These are phyloP conservation scores for Exophiala oligosperma DNA, from an alignment of 2,329 filamentous ascomycete genomes.

Conservation along the genomic window DNA sequence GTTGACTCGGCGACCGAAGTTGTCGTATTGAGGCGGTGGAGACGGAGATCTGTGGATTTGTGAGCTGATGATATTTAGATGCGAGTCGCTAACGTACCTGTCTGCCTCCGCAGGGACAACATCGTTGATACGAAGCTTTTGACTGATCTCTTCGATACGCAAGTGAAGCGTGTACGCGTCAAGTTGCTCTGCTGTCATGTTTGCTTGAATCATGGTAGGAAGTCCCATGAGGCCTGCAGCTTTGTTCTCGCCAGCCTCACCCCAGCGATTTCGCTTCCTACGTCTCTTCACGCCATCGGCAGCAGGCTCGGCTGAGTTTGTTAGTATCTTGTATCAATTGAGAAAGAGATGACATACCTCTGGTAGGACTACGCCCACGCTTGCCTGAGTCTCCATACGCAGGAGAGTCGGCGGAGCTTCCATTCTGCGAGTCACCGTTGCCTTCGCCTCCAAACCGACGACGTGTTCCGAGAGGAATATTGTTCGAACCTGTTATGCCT, in stretches of 20 bases:
- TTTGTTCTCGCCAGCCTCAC: slow-evolving; percentile 96
- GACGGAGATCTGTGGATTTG: slow-evolving; percentile 74
- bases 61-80: slow-evolving; percentile 17
- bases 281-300: slow-evolving; percentile 80
- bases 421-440: slow-evolving; percentile 45
- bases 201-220: slow-evolving; percentile 91
- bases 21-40: slow-evolving; percentile 95
- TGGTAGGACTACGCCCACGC: slow-evolving; percentile 89
- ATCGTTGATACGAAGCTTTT: slow-evolving; percentile 98
- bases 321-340: slow-evolving; percentile 12
- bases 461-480: slow-evolving; percentile 86
- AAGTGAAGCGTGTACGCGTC: slow-evolving; percentile 96
- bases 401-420: slow-evolving; percentile 46
- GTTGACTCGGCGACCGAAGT: slow-evolving; percentile 98
- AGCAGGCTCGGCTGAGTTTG: slow-evolving; percentile 45
- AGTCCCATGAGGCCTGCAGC: slow-evolving; percentile 96
- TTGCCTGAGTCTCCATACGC: slow-evolving; percentile 60
- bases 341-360: slow-evolving; percentile 57
- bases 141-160: slow-evolving; percentile 97
- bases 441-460: slow-evolving; percentile 76
- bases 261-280: slow-evolving; percentile 99
- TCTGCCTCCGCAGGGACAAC: slow-evolving; percentile 96
- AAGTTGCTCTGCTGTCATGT: slow-evolving; percentile 98
- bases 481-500: slow-evolving; percentile 97
- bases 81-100: slow-evolving; percentile 61